Percentiles rank a stretch among this genome's conserved stretches.
phyloP scores from a whole-genome alignment of 208 protist genomes.

The Trypanosoma rangeli region DNA sequence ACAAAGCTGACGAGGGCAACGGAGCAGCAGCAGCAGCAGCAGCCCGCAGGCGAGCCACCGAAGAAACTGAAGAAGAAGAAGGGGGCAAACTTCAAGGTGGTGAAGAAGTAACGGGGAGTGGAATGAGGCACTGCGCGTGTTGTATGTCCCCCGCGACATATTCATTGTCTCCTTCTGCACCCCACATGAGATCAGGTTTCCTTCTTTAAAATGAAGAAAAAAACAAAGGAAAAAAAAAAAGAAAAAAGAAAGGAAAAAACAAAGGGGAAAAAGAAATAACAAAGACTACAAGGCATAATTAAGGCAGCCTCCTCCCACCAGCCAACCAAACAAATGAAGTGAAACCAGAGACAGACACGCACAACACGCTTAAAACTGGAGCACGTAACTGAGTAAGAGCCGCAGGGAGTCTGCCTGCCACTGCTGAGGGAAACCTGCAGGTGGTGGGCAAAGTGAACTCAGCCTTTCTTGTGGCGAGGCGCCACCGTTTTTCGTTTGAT shows the following conservation, averaged over 20 bases:
- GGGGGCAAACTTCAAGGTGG: neutral
- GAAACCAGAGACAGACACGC: neutral
- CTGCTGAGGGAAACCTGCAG: neutral
- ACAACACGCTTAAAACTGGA: conserved; percentile 1
- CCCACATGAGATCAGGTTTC: neutral
- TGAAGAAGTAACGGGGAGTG: neutral
- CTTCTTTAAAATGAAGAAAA: neutral
- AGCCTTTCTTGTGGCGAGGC: neutral
- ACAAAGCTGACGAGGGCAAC: no score
- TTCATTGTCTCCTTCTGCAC: neutral
- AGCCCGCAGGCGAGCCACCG: neutral
- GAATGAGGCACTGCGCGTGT: neutral
- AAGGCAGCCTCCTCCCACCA: neutral
- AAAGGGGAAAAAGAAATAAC: neutral
- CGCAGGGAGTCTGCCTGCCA: neutral
- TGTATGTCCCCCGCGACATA: neutral
- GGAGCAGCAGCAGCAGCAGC: neutral
- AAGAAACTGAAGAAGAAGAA: neutral
- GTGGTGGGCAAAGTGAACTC: neutral
- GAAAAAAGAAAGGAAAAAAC: neutral
- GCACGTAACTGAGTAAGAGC: neutral
- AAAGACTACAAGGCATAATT: neutral
- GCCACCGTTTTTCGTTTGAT: neutral
- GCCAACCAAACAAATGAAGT: neutral
- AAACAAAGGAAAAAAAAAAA: neutral